Evolutionary conservation across 805 yeast species (phyloP), one percentile per base, ranked within the genome.

Genomic region (Candida railenensis): DNA sequence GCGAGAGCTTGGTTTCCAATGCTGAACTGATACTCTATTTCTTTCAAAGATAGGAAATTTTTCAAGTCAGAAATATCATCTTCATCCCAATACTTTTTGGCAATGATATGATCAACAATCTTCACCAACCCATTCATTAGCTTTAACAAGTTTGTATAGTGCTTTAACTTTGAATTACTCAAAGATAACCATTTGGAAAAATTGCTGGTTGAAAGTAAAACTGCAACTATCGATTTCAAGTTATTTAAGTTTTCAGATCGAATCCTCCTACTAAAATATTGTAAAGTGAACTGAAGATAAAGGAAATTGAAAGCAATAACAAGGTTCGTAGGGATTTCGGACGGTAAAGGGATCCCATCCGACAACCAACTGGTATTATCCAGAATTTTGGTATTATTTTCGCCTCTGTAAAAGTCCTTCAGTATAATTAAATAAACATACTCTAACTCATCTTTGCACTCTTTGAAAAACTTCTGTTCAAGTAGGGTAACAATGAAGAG

Each of bases 241-340:
- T 49, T 16, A 3, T 45, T 38, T 11, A 48, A 9, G 54, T 15
- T 45, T 44, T 15, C 49, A 4, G 47, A 25, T 4, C 56, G 37
- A 3, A 39, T n/a, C 33, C 57, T 53, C 28, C 56, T 22, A 41
- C 66, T 53, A 3, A 58, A 41, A 36, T 52, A 48, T 44, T 62
- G 68, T 14, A 66, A 47, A 11, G 56, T 21, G 30, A 57, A 53
- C 44, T 67, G 73, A 14, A 66, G 40, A 3, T 55, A 34, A 33
- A 67, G 49, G 41, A 66, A 65, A 48, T 67, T 65, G 48, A 49
- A 62, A 3, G 70, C 65, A 25, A 58, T 49, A 20, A 56, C 50
- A 28, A 59, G 32, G 37, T 52, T 54, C 2, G 44, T 34, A 9
- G 39, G 28, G 9, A 47, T 45, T 28, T 25, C 11, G 11, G 30